These are phyloP conservation scores for Cryphonectria japonica DNA, from an alignment of 2,329 filamentous ascomycete genomes.

Conservation along the genomic window DNA sequence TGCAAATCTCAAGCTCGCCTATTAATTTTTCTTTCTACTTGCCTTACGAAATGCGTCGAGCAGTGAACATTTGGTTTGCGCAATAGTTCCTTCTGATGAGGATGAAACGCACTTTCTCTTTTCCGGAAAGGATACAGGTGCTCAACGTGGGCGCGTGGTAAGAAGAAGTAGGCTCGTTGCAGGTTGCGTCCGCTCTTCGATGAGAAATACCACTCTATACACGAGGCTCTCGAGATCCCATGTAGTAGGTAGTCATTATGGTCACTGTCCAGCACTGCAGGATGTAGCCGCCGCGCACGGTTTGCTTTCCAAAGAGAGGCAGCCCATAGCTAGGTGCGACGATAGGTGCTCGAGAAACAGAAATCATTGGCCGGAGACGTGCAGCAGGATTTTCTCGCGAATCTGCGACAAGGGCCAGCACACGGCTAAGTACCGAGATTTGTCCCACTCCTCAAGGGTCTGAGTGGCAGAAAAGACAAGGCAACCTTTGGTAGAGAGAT, in stretches of 20 bases:
- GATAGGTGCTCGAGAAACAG: not conserved
- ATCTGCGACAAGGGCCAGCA: constrained; percentile 29
- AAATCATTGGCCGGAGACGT: constrained; percentile 17
- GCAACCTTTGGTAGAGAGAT: not conserved
- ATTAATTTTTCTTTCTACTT: not conserved
- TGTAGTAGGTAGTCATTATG: not conserved
- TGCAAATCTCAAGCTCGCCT: not conserved
- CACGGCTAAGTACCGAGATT: constrained; percentile 30
- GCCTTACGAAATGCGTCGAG: not conserved
- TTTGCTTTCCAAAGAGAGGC: not conserved
- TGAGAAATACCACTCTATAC: not conserved
- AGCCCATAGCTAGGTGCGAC: constrained; percentile 5
- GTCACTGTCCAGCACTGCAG: not conserved
- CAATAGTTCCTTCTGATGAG: not conserved
- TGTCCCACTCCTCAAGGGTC: constrained; percentile 22
- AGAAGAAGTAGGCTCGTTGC: not conserved
- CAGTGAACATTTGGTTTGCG: not conserved
- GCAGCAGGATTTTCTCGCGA: constrained; percentile 28
- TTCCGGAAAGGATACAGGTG: not conserved
- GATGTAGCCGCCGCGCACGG: not conserved
- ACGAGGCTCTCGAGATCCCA: not conserved
- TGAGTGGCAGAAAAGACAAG: constrained; percentile 8
- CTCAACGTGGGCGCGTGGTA: not conserved
- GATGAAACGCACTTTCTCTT: not conserved
- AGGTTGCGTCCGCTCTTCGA: not conserved